These are phyloP conservation scores for Tephrocybe sp. DNA, from an alignment of 768 basidiomycete genomes.

Conservation along the genomic window DNA sequence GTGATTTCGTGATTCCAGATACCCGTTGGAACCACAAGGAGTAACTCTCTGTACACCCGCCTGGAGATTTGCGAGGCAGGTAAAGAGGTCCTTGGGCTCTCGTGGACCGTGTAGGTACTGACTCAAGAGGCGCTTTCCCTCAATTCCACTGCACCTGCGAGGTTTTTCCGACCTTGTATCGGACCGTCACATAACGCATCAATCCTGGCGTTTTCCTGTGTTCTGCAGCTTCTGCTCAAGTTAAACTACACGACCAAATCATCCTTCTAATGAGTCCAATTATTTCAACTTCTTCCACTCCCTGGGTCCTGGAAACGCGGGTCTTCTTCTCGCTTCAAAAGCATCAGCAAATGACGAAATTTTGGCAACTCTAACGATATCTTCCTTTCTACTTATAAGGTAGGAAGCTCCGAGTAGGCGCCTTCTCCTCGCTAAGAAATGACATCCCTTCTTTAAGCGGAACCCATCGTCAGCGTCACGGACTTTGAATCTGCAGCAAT, in stretches of 20 bases:
- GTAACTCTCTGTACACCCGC: background rate
- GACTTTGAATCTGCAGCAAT: background rate
- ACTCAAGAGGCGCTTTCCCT: background rate
- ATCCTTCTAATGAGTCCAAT: background rate
- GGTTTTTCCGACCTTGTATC: slow-evolving; percentile 7
- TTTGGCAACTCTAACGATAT: background rate
- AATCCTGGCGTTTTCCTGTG: background rate
- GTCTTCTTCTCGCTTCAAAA: background rate
- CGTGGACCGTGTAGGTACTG: slow-evolving; percentile 4
- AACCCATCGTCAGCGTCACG: background rate
- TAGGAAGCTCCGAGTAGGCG: slow-evolving; percentile 7
- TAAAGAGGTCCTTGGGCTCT: slow-evolving; percentile 1
- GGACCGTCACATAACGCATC: background rate
- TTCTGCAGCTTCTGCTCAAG: background rate
- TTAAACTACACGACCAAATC: background rate
- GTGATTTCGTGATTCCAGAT: slow-evolving; percentile 6
- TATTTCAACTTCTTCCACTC: background rate
- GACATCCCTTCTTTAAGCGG: slow-evolving; percentile 3
- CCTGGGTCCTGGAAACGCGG: slow-evolving; percentile 6
- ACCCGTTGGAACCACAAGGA: slow-evolving; percentile 8
- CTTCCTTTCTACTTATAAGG: background rate
- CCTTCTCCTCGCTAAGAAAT: background rate
- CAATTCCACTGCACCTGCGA: background rate
- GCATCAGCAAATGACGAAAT: slow-evolving; percentile 6
- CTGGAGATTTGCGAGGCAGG: background rate